Percentiles rank a stretch among this genome's conserved stretches.
Conservation (phyloP, 768 basidiomycete genomes). For the Tricholoma matsutake region DNA sequence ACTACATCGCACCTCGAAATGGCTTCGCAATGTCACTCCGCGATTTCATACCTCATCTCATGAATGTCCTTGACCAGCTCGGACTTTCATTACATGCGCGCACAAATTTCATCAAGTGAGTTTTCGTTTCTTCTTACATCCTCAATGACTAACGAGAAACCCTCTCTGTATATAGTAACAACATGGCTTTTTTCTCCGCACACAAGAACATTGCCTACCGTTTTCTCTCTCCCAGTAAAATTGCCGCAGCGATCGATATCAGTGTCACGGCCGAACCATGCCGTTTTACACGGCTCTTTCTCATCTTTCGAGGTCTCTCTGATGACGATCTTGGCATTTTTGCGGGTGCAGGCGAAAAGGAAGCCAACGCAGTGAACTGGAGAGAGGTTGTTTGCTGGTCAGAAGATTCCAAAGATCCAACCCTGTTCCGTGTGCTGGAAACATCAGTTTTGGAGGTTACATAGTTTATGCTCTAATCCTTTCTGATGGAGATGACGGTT, state of each 20-base stretch:
- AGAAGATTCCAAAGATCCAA: slow-evolving; percentile 72
- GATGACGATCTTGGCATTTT: slow-evolving; percentile 79
- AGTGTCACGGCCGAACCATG: slow-evolving; percentile 79
- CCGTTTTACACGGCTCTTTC: slow-evolving; percentile 79
- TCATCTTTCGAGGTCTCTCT: slow-evolving; percentile 79
- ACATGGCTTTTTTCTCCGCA: slow-evolving; percentile 65
- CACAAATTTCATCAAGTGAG: slow-evolving; percentile 78
- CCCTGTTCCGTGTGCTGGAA: slow-evolving; percentile 76
- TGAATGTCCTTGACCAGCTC: slow-evolving; percentile 79
- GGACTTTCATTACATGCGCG: slow-evolving; percentile 82
- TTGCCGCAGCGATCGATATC: slow-evolving; percentile 85
- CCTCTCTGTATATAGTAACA: slow-evolving; percentile 49
- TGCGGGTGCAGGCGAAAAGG: slow-evolving; percentile 80
- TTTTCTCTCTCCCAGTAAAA: slow-evolving; percentile 75
- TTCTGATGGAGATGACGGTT: background rate
- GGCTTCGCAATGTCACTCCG: slow-evolving; percentile 82
- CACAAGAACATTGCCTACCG: slow-evolving; percentile 90
- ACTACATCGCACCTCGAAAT: slow-evolving; percentile 78
- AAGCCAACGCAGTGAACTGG: slow-evolving; percentile 81
- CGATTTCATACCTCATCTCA: slow-evolving; percentile 78
- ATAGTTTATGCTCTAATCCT: slow-evolving; percentile 21
- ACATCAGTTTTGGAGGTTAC: slow-evolving; percentile 73
- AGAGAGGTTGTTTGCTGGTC: slow-evolving; percentile 77
- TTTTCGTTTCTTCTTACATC: slow-evolving; percentile 8
- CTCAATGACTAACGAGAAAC: slow-evolving; percentile 1